phyloP scores from a whole-genome alignment of 225 moss, liverwort and hornwort species.

The Antitrichia curtipendula region DNA sequence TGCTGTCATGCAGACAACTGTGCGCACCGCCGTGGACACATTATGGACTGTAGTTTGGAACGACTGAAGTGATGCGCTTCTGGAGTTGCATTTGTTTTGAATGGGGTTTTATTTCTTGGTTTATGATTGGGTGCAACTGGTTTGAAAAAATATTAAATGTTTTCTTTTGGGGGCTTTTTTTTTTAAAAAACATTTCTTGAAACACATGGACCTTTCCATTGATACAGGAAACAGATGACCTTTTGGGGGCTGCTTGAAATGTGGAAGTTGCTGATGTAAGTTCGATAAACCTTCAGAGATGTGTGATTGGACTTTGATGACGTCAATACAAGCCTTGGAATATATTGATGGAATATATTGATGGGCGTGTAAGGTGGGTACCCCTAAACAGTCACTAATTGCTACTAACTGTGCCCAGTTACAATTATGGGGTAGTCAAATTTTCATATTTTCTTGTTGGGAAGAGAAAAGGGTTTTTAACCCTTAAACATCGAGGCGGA shows the following conservation, averaged over 20 bases:
- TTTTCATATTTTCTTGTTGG: too few species aligned
- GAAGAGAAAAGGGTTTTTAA: too few species aligned
- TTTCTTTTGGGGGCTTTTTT: neutral
- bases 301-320: neutral
- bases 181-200: too few species aligned
- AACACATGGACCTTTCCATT: too few species aligned
- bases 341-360: neutral
- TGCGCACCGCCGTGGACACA: neutral
- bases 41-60: neutral
- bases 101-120: neutral
- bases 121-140: neutral
- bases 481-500: too few species aligned
- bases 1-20: too few species aligned
- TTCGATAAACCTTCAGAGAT: neutral
- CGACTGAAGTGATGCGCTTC: neutral
- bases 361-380: neutral
- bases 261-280: neutral
- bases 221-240: too few species aligned
- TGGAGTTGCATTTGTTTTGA: too few species aligned
- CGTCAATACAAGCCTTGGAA: neutral
- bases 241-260: too few species aligned
- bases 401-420: neutral
- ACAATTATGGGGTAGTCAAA: too few species aligned
- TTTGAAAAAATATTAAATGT: neutral
- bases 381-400: neutral